A percentile compares a stretch with the other conserved stretches of the same genome.
Evolutionary conservation across 2,329 filamentous ascomycete genomes (phyloP).

Genomic region (Aspergillus melleus): DNA sequence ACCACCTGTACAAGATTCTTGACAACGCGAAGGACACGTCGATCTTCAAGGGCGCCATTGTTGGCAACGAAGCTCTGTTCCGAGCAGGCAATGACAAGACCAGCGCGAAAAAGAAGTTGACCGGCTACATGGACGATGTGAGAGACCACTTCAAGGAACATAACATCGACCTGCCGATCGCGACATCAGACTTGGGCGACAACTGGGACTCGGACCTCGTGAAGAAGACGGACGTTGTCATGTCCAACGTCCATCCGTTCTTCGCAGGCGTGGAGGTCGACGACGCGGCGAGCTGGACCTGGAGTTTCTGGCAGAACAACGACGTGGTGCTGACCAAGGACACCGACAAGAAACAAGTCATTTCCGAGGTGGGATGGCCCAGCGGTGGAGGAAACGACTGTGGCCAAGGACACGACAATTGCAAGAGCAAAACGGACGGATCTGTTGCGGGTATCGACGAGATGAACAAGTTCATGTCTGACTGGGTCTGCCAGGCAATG

Average conservation of each 20-base stretch:
- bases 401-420: constrained; percentile 55
- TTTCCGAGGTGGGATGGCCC: constrained; percentile 92
- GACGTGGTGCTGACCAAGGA: constrained; percentile 65
- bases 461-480: constrained; percentile 81
- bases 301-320: constrained; percentile 72
- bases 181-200: constrained; percentile 85
- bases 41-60: constrained; percentile 61
- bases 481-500: constrained; percentile 80
- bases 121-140: constrained; percentile 65
- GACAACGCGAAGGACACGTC: constrained; percentile 50
- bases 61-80: constrained; percentile 65
- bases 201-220: constrained; percentile 77
- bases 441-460: constrained; percentile 76
- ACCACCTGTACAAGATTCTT: constrained; percentile 81
- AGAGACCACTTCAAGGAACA: constrained; percentile 69
- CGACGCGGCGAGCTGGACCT: constrained; percentile 76
- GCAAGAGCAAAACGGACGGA: constrained; percentile 57
- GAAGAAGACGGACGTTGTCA: constrained; percentile 75
- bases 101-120: constrained; percentile 65
- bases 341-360: constrained; percentile 68
- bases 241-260: constrained; percentile 97
- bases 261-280: constrained; percentile 75
- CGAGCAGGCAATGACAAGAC: constrained; percentile 53
- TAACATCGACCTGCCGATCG: constrained; percentile 71
- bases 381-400: constrained; percentile 78